Conservation (phyloP, 2,329 filamentous ascomycete genomes). For the Fusarium mangiferae region DNA sequence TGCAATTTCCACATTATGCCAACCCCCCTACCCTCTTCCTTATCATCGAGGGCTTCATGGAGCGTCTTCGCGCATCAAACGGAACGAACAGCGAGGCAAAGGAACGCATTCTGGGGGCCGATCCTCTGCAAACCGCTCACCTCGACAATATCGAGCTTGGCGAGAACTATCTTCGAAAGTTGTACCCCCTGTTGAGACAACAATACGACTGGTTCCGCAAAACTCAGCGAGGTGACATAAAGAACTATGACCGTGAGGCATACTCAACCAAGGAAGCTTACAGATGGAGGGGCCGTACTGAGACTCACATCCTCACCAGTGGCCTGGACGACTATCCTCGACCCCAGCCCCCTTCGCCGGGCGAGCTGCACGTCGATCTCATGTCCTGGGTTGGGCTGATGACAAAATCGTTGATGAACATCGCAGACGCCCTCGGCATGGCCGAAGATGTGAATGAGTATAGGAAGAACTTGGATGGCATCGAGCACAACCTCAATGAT, state of each 20-base stretch:
- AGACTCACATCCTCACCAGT: conserved; percentile 88
- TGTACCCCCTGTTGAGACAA: conserved; percentile 88
- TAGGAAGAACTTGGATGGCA: conserved; percentile 76
- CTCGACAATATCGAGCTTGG: conserved; percentile 75
- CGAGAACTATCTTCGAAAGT: conserved; percentile 74
- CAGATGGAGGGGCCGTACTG: conserved; percentile 91
- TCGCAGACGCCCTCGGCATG: conserved; percentile 80
- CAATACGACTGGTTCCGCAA: conserved; percentile 96
- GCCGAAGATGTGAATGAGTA: conserved; percentile 81
- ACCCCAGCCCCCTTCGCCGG: conserved; percentile 91
- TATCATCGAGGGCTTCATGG: conserved; percentile 84
- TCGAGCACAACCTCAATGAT: conserved; percentile 87
- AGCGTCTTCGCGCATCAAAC: conserved; percentile 73
- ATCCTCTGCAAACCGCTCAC: conserved; percentile 69
- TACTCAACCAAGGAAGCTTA: conserved; percentile 93
- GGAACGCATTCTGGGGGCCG: conserved; percentile 55
- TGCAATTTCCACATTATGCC: conserved; percentile 96
- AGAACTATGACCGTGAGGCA: conserved; percentile 88
- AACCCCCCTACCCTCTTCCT: conserved; percentile 97
- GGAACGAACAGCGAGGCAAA: conserved; percentile 56
- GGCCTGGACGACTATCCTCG: conserved; percentile 97
- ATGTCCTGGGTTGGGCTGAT: conserved; percentile 99
- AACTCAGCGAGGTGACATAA: conserved; percentile 90
- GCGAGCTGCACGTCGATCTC: conserved; percentile 93
- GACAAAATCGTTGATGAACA: conserved; percentile 83